These are phyloP conservation scores for Taiozyma onychis DNA, from an alignment of 1,139 yeast species.

Conservation along the genomic window DNA sequence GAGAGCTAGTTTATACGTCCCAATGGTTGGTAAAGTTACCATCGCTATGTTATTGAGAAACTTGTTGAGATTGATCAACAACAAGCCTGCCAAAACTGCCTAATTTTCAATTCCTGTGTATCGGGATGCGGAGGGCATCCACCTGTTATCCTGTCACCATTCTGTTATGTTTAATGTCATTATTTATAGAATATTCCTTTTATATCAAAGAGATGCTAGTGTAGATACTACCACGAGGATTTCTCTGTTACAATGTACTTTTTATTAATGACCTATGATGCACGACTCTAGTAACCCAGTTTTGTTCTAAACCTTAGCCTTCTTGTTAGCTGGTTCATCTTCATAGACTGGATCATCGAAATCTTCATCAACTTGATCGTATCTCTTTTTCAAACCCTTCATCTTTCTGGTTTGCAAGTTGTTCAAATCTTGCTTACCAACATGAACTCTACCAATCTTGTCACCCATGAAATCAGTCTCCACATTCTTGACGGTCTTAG, in stretches of 20 bases:
- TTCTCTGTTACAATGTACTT: neutral
- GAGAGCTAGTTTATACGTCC: conserved; percentile 87
- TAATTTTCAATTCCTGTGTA: neutral
- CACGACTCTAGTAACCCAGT: neutral
- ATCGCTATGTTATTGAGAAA: conserved; percentile 90
- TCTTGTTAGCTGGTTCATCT: conserved; percentile 39
- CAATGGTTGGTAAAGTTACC: conserved; percentile 94
- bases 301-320: conserved; percentile 26
- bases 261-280: neutral
- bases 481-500: conserved; percentile 84
- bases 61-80: conserved; percentile 71
- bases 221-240: neutral
- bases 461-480: conserved; percentile 90
- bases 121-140: neutral
- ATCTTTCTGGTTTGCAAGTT: conserved; percentile 94
- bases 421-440: conserved; percentile 90
- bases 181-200: conserved; percentile 2
- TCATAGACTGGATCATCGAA: conserved; percentile 42
- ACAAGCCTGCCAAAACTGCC: conserved; percentile 31
- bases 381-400: conserved; percentile 92
- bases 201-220: neutral
- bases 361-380: conserved; percentile 66
- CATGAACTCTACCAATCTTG: conserved; percentile 92
- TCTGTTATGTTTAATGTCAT: conserved; percentile 5
- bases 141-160: neutral